These are phyloP conservation scores for Sparassis latifolia DNA, from an alignment of 1,284 basidiomycete genomes.

Conservation along the genomic window DNA sequence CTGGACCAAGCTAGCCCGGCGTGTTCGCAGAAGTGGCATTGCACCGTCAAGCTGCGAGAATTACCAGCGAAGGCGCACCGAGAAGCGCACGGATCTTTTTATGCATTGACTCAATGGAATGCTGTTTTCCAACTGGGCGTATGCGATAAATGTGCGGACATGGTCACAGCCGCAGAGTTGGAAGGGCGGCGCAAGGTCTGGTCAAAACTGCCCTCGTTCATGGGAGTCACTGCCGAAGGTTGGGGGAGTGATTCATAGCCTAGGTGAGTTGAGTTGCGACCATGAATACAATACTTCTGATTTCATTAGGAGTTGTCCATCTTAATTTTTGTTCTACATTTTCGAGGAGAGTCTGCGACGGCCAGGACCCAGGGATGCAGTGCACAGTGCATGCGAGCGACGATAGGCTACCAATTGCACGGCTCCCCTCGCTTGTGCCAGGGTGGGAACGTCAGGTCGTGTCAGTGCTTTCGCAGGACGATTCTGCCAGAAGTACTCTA, in stretches of 20 bases:
- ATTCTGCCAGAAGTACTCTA: no score
- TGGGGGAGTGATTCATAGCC: constrained; percentile 1
- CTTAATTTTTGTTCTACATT: background rate
- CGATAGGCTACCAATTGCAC: no score
- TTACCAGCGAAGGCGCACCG: background rate
- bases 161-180: background rate
- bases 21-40: background rate
- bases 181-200: background rate
- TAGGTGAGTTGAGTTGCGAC: constrained; percentile 4
- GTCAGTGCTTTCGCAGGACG: no score
- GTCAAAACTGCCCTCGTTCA: background rate
- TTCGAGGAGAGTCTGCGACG: background rate
- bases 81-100: background rate
- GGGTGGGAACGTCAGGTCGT: no score
- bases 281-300: background rate
- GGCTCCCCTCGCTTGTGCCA: background rate
- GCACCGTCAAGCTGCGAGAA: background rate
- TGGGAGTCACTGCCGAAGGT: background rate
- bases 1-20: background rate
- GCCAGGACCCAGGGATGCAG: no score
- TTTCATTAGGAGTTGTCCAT: background rate
- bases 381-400: no score
- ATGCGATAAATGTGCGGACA: background rate
- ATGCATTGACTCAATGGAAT: background rate
- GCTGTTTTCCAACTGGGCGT: background rate